Evolutionary conservation across 1,284 basidiomycete species (phyloP).

Genomic region (Ustilago lituana): DNA sequence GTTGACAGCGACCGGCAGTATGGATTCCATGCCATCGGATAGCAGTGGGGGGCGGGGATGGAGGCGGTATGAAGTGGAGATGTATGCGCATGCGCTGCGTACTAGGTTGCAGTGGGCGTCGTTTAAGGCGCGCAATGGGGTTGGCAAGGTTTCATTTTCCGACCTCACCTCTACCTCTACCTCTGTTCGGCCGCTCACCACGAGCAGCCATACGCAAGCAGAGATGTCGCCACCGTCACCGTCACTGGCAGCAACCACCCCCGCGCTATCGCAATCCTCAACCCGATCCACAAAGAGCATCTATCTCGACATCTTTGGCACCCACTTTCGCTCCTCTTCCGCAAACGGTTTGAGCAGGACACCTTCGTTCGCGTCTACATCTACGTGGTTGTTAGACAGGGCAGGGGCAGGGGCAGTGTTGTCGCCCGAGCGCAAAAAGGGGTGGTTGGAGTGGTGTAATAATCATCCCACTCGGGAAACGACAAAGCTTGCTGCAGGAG

Average conservation of each 20-base stretch:
- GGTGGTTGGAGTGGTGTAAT: conserved; percentile 49
- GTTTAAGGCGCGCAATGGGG: conserved; percentile 42
- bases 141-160: conserved; percentile 25
- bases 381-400: too few relatives aligned
- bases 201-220: conserved; percentile 31
- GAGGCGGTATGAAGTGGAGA: conserved; percentile 36
- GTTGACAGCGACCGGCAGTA: too few relatives aligned
- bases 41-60: too few relatives aligned
- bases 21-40: not conserved
- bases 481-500: conserved; percentile 24
- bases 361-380: conserved; percentile 18
- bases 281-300: conserved; percentile 29
- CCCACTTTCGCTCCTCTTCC: conserved; percentile 29
- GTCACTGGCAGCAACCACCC: too few relatives aligned
- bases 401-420: too few relatives aligned
- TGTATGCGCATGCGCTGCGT: conserved; percentile 46
- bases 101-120: conserved; percentile 43
- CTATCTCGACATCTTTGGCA: conserved; percentile 47
- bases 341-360: conserved; percentile 15
- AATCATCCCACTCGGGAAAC: conserved; percentile 47
- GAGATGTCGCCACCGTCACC: conserved; percentile 23
- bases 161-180: conserved; percentile 17
- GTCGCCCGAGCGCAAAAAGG: conserved; percentile 46
- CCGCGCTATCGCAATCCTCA: conserved; percentile 30
- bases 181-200: conserved; percentile 10